These are phyloP conservation scores for Haplosporangium sp. DNA, from an alignment of 371 early-diverging fungal species.

Conservation along the genomic window DNA sequence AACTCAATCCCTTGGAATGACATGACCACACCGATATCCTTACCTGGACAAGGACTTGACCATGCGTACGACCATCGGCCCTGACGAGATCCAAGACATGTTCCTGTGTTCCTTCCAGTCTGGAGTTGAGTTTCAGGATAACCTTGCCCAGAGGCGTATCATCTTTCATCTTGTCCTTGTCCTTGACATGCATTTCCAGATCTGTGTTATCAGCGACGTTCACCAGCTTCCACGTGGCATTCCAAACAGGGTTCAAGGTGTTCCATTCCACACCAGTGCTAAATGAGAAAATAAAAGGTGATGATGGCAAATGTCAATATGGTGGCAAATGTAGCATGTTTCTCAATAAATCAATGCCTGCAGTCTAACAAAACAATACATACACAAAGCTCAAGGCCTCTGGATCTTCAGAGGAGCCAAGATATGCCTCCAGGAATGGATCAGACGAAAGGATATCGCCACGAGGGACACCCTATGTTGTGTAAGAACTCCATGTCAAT, in stretches of 20 bases:
- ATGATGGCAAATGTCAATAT: background rate
- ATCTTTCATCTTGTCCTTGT: slow-evolving; percentile 48
- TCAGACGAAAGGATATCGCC: slow-evolving; percentile 39
- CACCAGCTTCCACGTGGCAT: slow-evolving; percentile 38
- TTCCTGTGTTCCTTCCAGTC: slow-evolving; percentile 26
- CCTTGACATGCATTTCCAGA: slow-evolving; percentile 29
- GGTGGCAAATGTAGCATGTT: too few relatives aligned
- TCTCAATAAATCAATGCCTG: background rate
- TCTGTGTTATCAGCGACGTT: slow-evolving; percentile 32
- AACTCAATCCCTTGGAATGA: too few relatives aligned
- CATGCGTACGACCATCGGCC: slow-evolving; percentile 17
- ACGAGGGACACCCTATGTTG: slow-evolving; percentile 26
- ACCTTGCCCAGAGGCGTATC: slow-evolving; percentile 39
- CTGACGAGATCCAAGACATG: slow-evolving; percentile 28
- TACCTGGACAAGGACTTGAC: slow-evolving; percentile 26
- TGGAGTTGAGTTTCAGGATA: slow-evolving; percentile 11
- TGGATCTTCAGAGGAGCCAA: slow-evolving; percentile 23
- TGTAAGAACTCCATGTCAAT: background rate
- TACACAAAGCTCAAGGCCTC: slow-evolving; percentile 32
- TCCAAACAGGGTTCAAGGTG: slow-evolving; percentile 43
- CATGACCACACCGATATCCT: background rate
- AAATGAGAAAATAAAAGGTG: background rate
- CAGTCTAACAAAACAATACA: slow-evolving; percentile 1
- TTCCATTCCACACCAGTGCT: slow-evolving; percentile 47
- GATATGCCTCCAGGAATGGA: slow-evolving; percentile 41